phyloP scores from a whole-genome alignment of 139 green algal species.

The Zygnema circumcarinatum region DNA sequence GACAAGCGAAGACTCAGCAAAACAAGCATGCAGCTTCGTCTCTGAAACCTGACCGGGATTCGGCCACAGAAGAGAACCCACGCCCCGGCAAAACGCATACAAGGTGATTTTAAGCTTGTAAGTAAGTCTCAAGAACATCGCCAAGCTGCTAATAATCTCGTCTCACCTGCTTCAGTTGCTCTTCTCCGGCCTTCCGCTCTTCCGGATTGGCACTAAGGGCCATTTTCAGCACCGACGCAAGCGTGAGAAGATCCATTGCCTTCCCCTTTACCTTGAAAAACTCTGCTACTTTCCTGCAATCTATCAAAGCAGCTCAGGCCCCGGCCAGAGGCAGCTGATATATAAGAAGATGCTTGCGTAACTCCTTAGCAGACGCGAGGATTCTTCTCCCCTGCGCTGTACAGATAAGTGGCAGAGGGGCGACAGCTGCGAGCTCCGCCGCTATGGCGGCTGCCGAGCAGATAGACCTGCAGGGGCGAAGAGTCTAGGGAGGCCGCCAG shows the following conservation, averaged over 20 bases:
- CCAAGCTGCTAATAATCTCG: neutral
- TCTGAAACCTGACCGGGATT: too few relatives aligned
- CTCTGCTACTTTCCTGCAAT: neutral
- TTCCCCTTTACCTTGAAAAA: neutral
- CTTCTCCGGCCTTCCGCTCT: constrained; percentile 46
- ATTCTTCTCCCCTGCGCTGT: constrained; percentile 3
- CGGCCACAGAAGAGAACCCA: too few relatives aligned
- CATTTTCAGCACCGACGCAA: constrained; percentile 39
- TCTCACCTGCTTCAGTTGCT: constrained; percentile 39
- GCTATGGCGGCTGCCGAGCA: too few relatives aligned
- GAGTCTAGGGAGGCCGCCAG: too few relatives aligned
- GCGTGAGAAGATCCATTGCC: constrained; percentile 24
- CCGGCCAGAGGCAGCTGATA: too few relatives aligned
- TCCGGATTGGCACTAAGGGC: constrained; percentile 48
- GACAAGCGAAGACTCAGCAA: neutral
- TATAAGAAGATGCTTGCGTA: too few relatives aligned
- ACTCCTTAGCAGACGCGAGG: neutral
- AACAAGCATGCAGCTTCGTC: neutral
- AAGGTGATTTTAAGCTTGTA: too few relatives aligned
- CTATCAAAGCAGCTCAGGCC: neutral
- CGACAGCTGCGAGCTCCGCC: too few relatives aligned
- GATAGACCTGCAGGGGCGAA: too few relatives aligned
- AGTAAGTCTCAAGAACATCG: too few relatives aligned
- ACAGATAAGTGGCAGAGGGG: too few relatives aligned
- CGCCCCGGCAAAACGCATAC: too few relatives aligned